Evolutionary conservation across 139 green algal species (phyloP).

Genomic region (Volvox africanus): DNA sequence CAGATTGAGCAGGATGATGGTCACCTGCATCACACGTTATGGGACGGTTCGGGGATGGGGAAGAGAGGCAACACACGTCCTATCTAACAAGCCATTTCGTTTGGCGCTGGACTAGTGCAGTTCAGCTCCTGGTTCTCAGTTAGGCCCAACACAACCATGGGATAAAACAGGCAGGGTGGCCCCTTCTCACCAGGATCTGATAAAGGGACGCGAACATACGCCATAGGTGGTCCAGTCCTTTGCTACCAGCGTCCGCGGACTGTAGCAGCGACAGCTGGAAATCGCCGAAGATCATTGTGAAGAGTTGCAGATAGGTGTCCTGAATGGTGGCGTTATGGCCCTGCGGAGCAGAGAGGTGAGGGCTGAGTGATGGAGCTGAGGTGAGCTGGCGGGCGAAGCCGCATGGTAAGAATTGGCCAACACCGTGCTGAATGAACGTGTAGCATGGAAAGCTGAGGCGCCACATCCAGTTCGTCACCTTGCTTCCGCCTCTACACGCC

Average conservation of each 20-base stretch:
- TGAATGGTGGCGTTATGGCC: not conserved
- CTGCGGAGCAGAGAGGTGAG: not conserved
- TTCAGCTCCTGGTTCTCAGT: too few relatives aligned
- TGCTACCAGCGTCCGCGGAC: not conserved
- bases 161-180: too few relatives aligned
- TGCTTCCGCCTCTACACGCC: too few relatives aligned
- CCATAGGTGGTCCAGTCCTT: conserved; percentile 21
- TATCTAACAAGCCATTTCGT: too few relatives aligned
- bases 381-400: not conserved
- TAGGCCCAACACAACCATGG: too few relatives aligned
- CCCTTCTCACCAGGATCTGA: conserved; percentile 14
- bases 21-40: not conserved
- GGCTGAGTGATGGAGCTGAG: not conserved
- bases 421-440: too few relatives aligned
- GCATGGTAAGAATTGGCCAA: too few relatives aligned
- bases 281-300: conserved; percentile 49
- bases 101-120: too few relatives aligned
- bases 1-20: conserved; percentile 48
- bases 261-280: conserved; percentile 10
- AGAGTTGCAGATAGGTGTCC: conserved; percentile 35
- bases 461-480: too few relatives aligned
- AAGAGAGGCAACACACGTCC: too few relatives aligned
- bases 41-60: too few relatives aligned
- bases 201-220: conserved; percentile 34
- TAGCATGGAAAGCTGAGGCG: too few relatives aligned